phyloP scores from a whole-genome alignment of 1,284 basidiomycete genomes.

The Moesziomyces parantarcticus region DNA sequence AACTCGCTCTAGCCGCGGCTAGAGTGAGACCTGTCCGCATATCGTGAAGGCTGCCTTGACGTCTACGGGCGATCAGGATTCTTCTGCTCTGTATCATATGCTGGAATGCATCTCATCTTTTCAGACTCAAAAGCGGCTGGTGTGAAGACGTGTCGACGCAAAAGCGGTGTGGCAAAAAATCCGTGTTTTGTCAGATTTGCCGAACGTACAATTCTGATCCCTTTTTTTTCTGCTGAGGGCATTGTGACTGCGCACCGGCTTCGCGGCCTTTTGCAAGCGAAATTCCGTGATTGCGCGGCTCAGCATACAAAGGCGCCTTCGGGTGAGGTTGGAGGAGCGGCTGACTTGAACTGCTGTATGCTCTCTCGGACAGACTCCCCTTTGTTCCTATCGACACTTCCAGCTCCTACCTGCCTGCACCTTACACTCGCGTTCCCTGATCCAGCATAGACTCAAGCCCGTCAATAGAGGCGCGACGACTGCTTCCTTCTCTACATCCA shows the following conservation, averaged over 20 bases:
- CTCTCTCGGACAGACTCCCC: not conserved
- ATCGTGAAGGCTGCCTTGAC: no score
- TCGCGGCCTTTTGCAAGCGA: not conserved
- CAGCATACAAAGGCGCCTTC: not conserved
- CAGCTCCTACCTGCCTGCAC: not conserved
- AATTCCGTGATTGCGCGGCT: not conserved
- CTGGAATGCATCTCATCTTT: no score
- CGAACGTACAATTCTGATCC: no score
- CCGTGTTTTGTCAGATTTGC: no score
- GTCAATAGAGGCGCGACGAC: not conserved
- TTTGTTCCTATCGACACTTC: not conserved
- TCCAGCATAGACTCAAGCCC: not conserved
- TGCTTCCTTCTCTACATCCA: not conserved
- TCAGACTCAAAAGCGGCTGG: no score
- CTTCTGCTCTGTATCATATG: no score
- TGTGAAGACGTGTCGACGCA: no score
- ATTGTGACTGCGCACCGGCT: not conserved
- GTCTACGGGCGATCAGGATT: no score
- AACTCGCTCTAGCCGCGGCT: conserved; percentile 43
- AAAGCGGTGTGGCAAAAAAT: no score
- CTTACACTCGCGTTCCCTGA: not conserved
- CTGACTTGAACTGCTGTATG: not conserved
- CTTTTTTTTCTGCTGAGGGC: no score
- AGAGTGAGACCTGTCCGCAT: no score
- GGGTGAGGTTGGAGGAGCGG: not conserved